These are phyloP conservation scores for Ogataea saltuana DNA, from an alignment of 805 yeast genomes.

Conservation along the genomic window DNA sequence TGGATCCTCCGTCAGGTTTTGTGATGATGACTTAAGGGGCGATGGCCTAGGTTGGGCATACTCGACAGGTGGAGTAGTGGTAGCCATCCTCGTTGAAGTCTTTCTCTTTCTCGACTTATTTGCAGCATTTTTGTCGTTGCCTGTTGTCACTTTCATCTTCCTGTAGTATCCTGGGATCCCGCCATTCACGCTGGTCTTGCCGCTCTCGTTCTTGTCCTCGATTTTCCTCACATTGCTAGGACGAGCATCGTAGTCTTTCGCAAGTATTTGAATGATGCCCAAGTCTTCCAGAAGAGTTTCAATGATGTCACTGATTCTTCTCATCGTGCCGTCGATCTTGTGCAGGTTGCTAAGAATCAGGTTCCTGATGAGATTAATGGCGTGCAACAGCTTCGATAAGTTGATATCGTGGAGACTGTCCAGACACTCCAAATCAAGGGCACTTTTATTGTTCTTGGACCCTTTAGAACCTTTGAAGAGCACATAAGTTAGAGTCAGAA, in stretches of 20 bases:
- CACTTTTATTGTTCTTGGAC: constrained; percentile 19
- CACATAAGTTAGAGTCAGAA: constrained; percentile 43
- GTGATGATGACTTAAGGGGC: too few relatives aligned
- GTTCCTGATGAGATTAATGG: constrained; percentile 37
- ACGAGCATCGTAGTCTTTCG: constrained; percentile 31
- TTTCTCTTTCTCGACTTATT: background rate
- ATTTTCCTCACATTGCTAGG: constrained; percentile 34
- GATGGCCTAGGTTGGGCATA: too few relatives aligned
- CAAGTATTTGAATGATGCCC: constrained; percentile 37
- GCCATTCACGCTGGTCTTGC: constrained; percentile 36
- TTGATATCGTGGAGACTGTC: constrained; percentile 32
- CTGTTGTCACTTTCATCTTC: constrained; percentile 22
- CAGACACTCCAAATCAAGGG: constrained; percentile 33
- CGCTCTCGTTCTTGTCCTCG: constrained; percentile 32
- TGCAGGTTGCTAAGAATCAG: constrained; percentile 34
- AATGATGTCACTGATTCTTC: constrained; percentile 43
- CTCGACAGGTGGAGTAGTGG: background rate
- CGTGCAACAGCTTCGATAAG: constrained; percentile 29
- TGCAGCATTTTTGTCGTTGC: constrained; percentile 3
- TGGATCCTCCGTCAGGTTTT: too few relatives aligned
- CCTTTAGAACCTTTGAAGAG: constrained; percentile 31
- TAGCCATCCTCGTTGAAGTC: too few relatives aligned
- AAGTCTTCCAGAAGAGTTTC: constrained; percentile 44
- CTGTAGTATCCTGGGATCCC: constrained; percentile 35
- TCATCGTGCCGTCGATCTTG: constrained; percentile 44